These are phyloP conservation scores for Asterophora lycoperdoides DNA, from an alignment of 768 basidiomycete genomes.

Conservation along the genomic window DNA sequence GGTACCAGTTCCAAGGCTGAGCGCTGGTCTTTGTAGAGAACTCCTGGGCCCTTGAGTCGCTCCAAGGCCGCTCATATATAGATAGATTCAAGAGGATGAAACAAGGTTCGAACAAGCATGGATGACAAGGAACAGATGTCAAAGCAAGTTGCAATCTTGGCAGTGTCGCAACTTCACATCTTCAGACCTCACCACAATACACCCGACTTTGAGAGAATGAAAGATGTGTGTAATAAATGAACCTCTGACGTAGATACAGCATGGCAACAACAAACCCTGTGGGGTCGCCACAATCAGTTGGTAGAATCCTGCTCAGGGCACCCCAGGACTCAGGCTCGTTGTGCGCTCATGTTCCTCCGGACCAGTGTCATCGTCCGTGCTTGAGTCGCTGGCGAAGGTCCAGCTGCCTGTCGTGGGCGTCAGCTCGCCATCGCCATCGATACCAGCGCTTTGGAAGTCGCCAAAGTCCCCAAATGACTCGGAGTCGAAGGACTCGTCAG, in stretches of 20 bases:
- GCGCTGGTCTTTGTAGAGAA: not conserved
- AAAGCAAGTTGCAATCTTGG: too few relatives aligned
- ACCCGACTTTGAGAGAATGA: too few relatives aligned
- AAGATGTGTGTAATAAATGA: not conserved
- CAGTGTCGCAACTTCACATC: too few relatives aligned
- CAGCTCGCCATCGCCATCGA: slow-evolving; percentile 33
- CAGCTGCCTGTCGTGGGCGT: slow-evolving; percentile 69
- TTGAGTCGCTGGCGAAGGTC: slow-evolving; percentile 52
- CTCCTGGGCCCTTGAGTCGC: not conserved
- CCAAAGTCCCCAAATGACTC: slow-evolving; percentile 77
- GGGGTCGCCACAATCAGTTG: too few relatives aligned
- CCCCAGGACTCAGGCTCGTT: slow-evolving; percentile 10
- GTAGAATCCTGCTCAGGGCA: not conserved
- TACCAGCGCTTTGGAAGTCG: slow-evolving; percentile 57
- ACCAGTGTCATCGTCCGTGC: slow-evolving; percentile 25
- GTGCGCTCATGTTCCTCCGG: slow-evolving; percentile 11
- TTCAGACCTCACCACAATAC: too few relatives aligned
- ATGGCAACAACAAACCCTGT: too few relatives aligned
- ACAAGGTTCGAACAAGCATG: too few relatives aligned
- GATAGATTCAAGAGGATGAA: not conserved
- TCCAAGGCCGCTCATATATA: not conserved
- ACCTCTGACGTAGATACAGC: too few relatives aligned
- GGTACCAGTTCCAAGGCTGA: slow-evolving; percentile 38
- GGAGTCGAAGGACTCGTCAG: slow-evolving; percentile 53
- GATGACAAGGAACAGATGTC: too few relatives aligned